Conservation (phyloP, 148 eudicot species). For the Cornus kousa region DNA sequence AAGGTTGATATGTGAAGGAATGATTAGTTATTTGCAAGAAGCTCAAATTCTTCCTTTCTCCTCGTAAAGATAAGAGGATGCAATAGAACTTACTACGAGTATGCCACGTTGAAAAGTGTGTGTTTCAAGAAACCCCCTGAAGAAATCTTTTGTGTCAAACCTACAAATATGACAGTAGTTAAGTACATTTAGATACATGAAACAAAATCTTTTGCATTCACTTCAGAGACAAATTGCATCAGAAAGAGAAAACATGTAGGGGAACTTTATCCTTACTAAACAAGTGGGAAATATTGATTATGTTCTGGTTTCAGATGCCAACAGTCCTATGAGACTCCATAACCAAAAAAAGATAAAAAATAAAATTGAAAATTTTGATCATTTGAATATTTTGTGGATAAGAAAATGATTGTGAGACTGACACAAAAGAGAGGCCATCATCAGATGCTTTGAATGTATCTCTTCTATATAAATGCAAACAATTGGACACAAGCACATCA, state of each 20-base stretch:
- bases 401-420: background rate
- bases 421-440: background rate
- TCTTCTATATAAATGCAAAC: background rate
- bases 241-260: background rate
- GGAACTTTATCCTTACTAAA: background rate
- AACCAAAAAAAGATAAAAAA: background rate
- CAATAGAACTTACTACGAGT: conserved; percentile 53
- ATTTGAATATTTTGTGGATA: background rate
- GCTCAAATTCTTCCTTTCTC: background rate
- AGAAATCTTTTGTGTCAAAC: conserved; percentile 80
- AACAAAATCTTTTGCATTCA: background rate
- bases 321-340: background rate
- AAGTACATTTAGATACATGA: conserved; percentile 1
- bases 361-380: background rate
- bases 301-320: background rate
- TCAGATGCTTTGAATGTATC: background rate
- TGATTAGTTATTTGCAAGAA: background rate
- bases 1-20: background rate
- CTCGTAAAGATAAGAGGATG: background rate
- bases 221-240: background rate
- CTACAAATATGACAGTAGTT: conserved; percentile 35
- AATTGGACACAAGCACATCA: background rate
- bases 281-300: background rate
- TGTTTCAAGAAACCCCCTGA: conserved; percentile 71
- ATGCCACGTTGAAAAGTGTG: conserved; percentile 65